Evolutionary conservation across 2,329 filamentous ascomycete genomes (phyloP), one percentile per base, ranked within the genome.

Genomic region (Amylocarpus encephaloides): DNA sequence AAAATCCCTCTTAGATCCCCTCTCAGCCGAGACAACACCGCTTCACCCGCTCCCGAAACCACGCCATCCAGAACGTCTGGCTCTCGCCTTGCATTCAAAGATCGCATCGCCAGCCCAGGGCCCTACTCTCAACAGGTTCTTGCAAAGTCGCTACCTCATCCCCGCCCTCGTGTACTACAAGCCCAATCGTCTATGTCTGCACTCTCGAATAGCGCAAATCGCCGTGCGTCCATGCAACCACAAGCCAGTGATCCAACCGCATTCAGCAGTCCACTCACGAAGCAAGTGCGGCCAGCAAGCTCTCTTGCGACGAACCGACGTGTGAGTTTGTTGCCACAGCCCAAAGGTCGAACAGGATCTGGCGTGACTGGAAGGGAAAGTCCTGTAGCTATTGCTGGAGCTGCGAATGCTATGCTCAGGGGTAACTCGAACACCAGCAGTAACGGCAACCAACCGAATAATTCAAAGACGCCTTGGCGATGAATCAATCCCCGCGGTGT

Each of bases 141-240:
- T 5, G 63, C 68, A 33, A 47, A 56, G 7, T 59, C 57, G 15
- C 76, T 72, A 53, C 71, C 76, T 19, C 71, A 71, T 1, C 62
- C 76, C 13, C 53, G 54, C 43, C 59, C 60, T 13, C 59, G 59
- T 19, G 46, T 51, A 15, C 58, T 64, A 15, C 51, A 47, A 11
- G 64, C 66, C 5, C 63, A 78, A 47, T 62, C 67, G 2, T 77
- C 79, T 9, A 68, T 70, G 50, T 70, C 71, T 11, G 63, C 68
- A 0, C 61, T 72, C n/a, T 48, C 56, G 2, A 51, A 51, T 6
- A 40, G 41, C 29, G 66, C 67, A 36, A 73, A 69, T 48, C 73
- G 79, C 16, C 73, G 79, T 29, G 70, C 73, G 5, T 82, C 79
- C 0, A 63, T 80, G 22, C 77, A 81, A 48, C 75, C 77, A n/a